Base-by-base conservation (phyloP, 495 filamentous ascomycete species). In the Parathielavia appendiculata region DNA sequence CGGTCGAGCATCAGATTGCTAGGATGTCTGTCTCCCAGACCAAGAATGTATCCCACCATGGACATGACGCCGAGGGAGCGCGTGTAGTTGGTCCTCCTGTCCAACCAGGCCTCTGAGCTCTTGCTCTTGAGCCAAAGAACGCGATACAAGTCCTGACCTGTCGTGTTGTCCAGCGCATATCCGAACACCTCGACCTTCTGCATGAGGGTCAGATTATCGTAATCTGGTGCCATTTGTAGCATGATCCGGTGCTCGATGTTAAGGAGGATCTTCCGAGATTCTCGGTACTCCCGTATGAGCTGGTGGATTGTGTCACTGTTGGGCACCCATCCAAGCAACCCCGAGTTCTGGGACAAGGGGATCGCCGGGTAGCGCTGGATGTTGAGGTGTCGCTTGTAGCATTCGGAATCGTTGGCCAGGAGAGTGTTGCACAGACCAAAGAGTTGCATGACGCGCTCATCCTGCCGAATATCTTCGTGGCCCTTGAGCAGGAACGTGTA, bases 161-260 rank as follows among this genome's bases (percentile, higher is more conserved):
- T 99, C 0, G 93, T 99, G 64, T 99, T 99, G 76, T 99, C 93
- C 60, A 99, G 83, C 11, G 93, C 93, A 68, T 99, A 99, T 30
- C 92, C 92, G 63, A 99, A 99, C 10, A 99, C 93, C 69, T 99
- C 93, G 4, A 97, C 95, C 74, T 99, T 99, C 70, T 99, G 95
- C 95, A 99, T 99, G 30, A 99, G 81, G 0, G 93, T 96, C 14
- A 99, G 83, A 62, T 95, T 96, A 62, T 99, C 93, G 67, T 97
- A 97, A 70, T 99, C 93, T 2, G 93, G 95, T 13, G 93, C 93
- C 93, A 99, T 99, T 69, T 99, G 93, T 36, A 99, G 78, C 93
- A 99, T 99, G 66, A 99, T 97, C 23, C 93, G 87, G 66, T 99
- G 93, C 73, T 99, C 93, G 60, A 99, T 99, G 64, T 99, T 99